Evolutionary conservation across 805 yeast species (phyloP).

Genomic region (Grigorovia yakushimaensis): DNA sequence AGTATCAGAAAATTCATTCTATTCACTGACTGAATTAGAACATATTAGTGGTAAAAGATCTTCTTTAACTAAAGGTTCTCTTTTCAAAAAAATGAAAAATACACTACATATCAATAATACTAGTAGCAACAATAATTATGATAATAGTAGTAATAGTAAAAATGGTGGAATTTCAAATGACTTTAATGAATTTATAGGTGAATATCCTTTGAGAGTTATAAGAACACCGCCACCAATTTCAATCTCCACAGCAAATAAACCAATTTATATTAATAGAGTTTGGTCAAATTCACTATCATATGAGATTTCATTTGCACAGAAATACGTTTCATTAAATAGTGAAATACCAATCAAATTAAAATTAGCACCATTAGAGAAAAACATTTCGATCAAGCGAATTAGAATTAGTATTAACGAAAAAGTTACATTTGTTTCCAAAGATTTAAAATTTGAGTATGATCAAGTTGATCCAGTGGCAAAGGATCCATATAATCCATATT

Average conservation of each 20-base stretch:
- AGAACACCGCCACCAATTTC: slow-evolving; percentile 36
- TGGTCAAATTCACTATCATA: slow-evolving; percentile 70
- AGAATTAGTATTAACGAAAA: slow-evolving; percentile 60
- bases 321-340: slow-evolving; percentile 57
- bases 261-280: slow-evolving; percentile 63
- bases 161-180: not conserved
- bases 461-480: slow-evolving; percentile 34
- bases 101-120: slow-evolving; percentile 10
- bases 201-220: slow-evolving; percentile 28
- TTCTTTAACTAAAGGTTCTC: slow-evolving; percentile 4
- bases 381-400: slow-evolving; percentile 52
- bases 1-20: slow-evolving; percentile 1
- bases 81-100: slow-evolving; percentile 22
- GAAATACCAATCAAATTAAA: slow-evolving; percentile 53
- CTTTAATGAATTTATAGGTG: slow-evolving; percentile 18
- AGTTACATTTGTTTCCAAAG: slow-evolving; percentile 53
- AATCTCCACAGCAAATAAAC: slow-evolving; percentile 45
- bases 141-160: not conserved
- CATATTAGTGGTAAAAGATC: slow-evolving; percentile 5
- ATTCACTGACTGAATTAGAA: slow-evolving; percentile 9
- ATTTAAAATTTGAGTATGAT: slow-evolving; percentile 45
- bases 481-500: slow-evolving; percentile 29
- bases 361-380: slow-evolving; percentile 56
- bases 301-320: slow-evolving; percentile 61
- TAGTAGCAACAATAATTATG: slow-evolving; percentile 1